These are phyloP conservation scores for Nosema muscidifuracis DNA, from an alignment of 371 early-diverging fungal species.

Conservation along the genomic window DNA sequence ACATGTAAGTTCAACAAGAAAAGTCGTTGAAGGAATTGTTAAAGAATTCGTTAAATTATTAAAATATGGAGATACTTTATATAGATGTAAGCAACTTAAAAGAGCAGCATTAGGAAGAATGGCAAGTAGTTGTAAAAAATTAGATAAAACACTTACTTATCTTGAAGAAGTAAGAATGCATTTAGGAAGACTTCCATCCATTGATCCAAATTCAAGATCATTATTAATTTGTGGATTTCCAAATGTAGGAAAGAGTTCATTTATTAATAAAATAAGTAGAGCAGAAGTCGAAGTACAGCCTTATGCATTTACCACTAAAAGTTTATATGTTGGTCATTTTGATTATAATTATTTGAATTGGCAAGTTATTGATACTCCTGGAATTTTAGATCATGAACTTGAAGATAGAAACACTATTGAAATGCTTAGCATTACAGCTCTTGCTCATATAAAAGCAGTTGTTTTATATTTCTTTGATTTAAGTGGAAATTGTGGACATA, in stretches of 20 bases:
- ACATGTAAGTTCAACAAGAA: slow-evolving; percentile 91
- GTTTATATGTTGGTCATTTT: slow-evolving; percentile 99
- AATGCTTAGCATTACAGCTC: slow-evolving; percentile 99
- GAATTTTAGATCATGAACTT: slow-evolving; percentile 96
- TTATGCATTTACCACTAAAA: slow-evolving; percentile 99
- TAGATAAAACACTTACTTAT: slow-evolving; percentile 90
- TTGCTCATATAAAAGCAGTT: slow-evolving; percentile 93
- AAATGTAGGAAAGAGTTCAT: slow-evolving; percentile 98
- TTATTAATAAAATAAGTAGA: slow-evolving; percentile 97
- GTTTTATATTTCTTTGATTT: slow-evolving; percentile 97
- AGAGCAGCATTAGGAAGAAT: slow-evolving; percentile 93
- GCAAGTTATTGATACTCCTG: slow-evolving; percentile 99
- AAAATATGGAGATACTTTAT: slow-evolving; percentile 97
- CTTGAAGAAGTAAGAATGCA: slow-evolving; percentile 98
- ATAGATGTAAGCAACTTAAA: slow-evolving; percentile 97
- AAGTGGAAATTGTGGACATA: slow-evolving; percentile 96
- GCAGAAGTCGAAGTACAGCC: slow-evolving; percentile 99
- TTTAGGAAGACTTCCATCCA: slow-evolving; percentile 85
- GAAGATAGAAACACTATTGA: slow-evolving; percentile 99
- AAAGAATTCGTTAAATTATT: slow-evolving; percentile 92
- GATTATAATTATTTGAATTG: slow-evolving; percentile 97
- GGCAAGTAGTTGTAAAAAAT: slow-evolving; percentile 97
- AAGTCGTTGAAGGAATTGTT: slow-evolving; percentile 83
- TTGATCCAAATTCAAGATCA: slow-evolving; percentile 96
- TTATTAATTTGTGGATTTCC: slow-evolving; percentile 98